Conservation (phyloP, 257 asterid genomes). For the Fraxinus quadrangulata region DNA sequence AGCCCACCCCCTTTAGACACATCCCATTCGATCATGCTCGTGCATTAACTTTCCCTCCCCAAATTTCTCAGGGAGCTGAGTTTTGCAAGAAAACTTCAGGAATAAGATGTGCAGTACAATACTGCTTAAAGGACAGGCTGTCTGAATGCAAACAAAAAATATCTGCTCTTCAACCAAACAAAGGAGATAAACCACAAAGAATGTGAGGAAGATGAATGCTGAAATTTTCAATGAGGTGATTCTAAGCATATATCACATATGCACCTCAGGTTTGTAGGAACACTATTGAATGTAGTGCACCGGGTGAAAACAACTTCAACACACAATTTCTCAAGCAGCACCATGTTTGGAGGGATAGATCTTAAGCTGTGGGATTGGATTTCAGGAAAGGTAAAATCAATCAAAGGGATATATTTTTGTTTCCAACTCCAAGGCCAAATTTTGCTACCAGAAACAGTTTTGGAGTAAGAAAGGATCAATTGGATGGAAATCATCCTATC, state of each 20-base stretch:
- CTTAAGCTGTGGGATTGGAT: neutral
- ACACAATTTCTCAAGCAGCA: neutral
- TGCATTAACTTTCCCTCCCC: neutral
- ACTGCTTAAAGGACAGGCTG: neutral
- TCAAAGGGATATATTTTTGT: neutral
- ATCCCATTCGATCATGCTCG: too few relatives aligned
- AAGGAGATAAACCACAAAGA: neutral
- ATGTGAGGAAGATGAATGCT: neutral
- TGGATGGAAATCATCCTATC: neutral
- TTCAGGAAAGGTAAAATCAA: neutral
- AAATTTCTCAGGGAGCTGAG: neutral
- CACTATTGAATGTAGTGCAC: neutral
- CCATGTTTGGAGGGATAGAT: neutral
- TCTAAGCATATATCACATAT: neutral
- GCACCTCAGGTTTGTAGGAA: neutral
- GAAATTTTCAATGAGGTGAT: neutral
- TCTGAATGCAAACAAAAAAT: neutral
- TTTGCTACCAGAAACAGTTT: neutral
- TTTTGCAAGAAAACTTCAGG: neutral
- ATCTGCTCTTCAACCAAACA: neutral
- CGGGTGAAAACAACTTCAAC: neutral
- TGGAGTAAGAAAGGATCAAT: neutral
- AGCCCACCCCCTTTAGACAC: too few relatives aligned
- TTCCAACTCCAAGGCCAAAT: neutral
- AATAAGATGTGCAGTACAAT: neutral